A percentile compares a stretch with the other conserved stretches of the same genome.
phyloP scores from a whole-genome alignment of 495 filamentous ascomycete genomes.

The Halenospora varia region DNA sequence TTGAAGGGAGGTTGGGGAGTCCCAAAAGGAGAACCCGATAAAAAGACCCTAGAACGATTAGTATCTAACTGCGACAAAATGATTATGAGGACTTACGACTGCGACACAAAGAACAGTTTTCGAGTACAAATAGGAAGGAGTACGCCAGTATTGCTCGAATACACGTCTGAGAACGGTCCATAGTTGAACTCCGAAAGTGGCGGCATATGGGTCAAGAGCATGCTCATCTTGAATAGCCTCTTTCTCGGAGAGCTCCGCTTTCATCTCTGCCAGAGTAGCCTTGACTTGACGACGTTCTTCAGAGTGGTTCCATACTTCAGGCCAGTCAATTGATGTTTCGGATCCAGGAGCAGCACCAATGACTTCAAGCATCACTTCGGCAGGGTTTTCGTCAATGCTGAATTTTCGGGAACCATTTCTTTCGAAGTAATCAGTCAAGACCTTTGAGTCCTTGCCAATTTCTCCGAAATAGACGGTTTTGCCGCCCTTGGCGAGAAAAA shows the following conservation, averaged over 20 bases:
- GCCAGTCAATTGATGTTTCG: slow-evolving; percentile 75
- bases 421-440: slow-evolving; percentile 66
- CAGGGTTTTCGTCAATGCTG: slow-evolving; percentile 73
- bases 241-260: slow-evolving; percentile 44
- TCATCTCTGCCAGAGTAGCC: slow-evolving; percentile 64
- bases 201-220: slow-evolving; percentile 50
- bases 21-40: slow-evolving; percentile 87
- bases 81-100: not conserved
- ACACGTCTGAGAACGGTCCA: slow-evolving; percentile 55
- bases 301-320: slow-evolving; percentile 71
- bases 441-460: slow-evolving; percentile 63
- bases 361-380: slow-evolving; percentile 96
- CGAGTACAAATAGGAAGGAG: slow-evolving; percentile 80
- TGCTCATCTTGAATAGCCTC: slow-evolving; percentile 20
- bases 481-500: slow-evolving; percentile 67
- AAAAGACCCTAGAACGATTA: slow-evolving; percentile 49
- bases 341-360: slow-evolving; percentile 86
- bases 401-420: slow-evolving; percentile 68
- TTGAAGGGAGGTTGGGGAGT: slow-evolving; percentile 62
- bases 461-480: slow-evolving; percentile 77
- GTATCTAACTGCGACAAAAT: not conserved
- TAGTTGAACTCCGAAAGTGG: slow-evolving; percentile 51
- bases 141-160: slow-evolving; percentile 89
- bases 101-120: slow-evolving; percentile 51
- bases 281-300: slow-evolving; percentile 65